Evolutionary conservation across 148 eudicot genomes (phyloP).

Genomic region (Drosera capensis): DNA sequence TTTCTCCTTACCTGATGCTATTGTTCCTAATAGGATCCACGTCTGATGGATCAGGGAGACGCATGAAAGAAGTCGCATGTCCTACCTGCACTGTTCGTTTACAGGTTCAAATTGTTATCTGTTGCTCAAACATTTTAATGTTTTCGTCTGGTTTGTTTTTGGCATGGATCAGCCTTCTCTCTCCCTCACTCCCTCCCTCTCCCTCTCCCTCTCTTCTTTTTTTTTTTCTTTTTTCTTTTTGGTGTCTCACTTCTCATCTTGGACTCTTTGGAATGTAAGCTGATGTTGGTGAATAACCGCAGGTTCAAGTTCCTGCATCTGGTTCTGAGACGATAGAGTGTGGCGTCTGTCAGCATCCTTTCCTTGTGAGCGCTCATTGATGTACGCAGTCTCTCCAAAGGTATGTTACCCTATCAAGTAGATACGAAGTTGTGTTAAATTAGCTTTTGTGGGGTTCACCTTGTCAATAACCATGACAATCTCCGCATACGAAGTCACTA

Average conservation of each 20-base stretch:
- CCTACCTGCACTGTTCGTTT: slow-evolving; percentile 95
- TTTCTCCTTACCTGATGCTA: background rate
- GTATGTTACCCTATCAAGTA: background rate
- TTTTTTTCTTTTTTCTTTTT: background rate
- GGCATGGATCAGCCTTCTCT: too few species aligned
- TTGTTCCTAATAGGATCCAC: slow-evolving; percentile 27
- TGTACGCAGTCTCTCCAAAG: background rate
- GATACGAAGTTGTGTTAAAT: background rate
- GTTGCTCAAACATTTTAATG: background rate
- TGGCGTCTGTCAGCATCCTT: slow-evolving; percentile 95
- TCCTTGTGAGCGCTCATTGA: slow-evolving; percentile 68
- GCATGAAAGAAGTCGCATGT: slow-evolving; percentile 96
- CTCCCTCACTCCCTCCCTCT: too few species aligned
- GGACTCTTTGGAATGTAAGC: background rate
- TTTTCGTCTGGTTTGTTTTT: background rate
- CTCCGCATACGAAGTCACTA: too few species aligned
- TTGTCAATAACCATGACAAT: background rate
- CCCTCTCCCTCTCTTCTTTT: background rate
- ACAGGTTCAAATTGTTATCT: slow-evolving; percentile 39
- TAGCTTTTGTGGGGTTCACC: background rate
- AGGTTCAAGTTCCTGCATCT: slow-evolving; percentile 88
- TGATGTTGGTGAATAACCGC: slow-evolving; percentile 3
- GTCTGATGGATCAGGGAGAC: slow-evolving; percentile 36
- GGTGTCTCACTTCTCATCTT: background rate
- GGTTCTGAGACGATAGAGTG: slow-evolving; percentile 97